Evolutionary conservation across 495 filamentous ascomycete species (phyloP), one percentile per base, ranked within the genome.

Genomic region (Neurospora sp.): DNA sequence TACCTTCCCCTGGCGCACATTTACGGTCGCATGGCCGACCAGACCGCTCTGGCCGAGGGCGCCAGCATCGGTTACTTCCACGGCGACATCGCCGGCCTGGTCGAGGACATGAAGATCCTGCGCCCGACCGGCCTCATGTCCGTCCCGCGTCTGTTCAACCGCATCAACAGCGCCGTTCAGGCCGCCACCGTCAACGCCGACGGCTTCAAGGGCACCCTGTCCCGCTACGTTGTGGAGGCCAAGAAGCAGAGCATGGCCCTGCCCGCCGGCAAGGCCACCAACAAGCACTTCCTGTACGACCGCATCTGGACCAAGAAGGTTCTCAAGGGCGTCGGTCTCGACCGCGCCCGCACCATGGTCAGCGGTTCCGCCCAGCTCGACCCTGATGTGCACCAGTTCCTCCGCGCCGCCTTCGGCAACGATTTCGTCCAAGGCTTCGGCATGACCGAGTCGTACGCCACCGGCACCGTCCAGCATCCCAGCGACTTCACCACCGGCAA

Each of bases 1-100:
- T 99, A 98, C 81, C 89, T 99, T 35, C 96, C 96, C 2, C 86
- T 98, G 7, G 96, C 96, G 40, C 96, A 99, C 80, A 99, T 99
- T 74, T 98, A 92, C 80, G 91, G 92, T 71, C 92, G 96, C 72
- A 85, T 97, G 73, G 84, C 87, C 16, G 96, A 99, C 79, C 93
- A 97, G 80, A 84, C 82, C 14, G 85, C 88, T 22, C 85, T 98
- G 35, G 90, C 90, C 81, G 84, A 87, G 70, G 95, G 94, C 73
- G 88, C 85, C 12, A 83, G 87, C 31, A 93, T 98, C 79, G 96
- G 96, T 31, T 99, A 95, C 80, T 99, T 97, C 87, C 95, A 97
- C 75, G 96, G 96, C 68, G 92, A 97, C 77, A 93, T 98, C 76
- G 76, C 92, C 6, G 91, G 91, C 73, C 85, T 99, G 16, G 89